phyloP scores from a whole-genome alignment of 768 basidiomycete genomes.

The Amanita rimosa region DNA sequence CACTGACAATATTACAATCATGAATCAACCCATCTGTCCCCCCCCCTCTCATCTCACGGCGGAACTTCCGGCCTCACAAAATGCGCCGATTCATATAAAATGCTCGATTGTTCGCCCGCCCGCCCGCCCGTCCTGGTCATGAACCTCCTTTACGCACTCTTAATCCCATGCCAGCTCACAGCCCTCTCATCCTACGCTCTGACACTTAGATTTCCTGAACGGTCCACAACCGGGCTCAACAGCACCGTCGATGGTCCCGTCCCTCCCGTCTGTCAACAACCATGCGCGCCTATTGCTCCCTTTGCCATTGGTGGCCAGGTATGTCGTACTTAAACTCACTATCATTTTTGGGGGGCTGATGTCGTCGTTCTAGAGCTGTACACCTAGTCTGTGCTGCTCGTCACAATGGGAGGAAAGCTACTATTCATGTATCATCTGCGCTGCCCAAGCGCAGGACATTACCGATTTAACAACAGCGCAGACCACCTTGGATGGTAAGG shows the following conservation, averaged over 20 bases:
- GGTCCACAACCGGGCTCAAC: background rate
- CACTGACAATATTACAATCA: no score
- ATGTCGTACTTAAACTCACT: no score
- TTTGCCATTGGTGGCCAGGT: conserved; percentile 1
- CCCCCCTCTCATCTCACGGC: no score
- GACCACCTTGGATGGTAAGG: conserved; percentile 22
- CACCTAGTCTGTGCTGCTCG: conserved; percentile 25
- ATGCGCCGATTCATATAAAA: background rate
- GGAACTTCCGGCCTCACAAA: background rate
- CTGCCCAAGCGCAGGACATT: conserved; percentile 17
- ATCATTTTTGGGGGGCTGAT: no score
- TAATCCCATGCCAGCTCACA: background rate
- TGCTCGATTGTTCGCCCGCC: background rate
- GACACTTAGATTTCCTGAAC: background rate
- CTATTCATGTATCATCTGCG: conserved; percentile 31
- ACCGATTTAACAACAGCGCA: conserved; percentile 22
- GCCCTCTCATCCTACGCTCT: background rate
- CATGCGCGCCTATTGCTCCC: conserved; percentile 4
- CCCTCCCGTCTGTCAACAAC: conserved; percentile 1
- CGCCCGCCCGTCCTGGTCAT: background rate
- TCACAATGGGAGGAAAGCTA: conserved; percentile 24
- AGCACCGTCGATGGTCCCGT: background rate
- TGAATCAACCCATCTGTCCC: no score
- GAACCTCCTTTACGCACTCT: background rate
- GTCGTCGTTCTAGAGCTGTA: conserved; percentile 17